Evolutionary conservation across 2,329 filamentous ascomycete genomes (phyloP).

Genomic region (Trichoderma oligosporum): DNA sequence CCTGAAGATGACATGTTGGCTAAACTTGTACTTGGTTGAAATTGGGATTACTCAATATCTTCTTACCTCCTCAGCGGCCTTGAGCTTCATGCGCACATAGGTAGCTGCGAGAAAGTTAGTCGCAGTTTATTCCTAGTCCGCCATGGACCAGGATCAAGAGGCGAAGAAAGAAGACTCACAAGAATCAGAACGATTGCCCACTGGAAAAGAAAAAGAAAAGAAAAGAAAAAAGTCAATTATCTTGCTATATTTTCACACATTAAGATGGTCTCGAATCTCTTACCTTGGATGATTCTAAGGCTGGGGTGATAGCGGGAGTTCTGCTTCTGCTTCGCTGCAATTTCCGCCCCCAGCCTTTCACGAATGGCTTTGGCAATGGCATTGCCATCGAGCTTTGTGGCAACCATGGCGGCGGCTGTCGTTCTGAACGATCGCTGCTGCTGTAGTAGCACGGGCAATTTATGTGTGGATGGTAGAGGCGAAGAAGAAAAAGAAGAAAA

Average conservation of each 20-base stretch:
- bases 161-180: conserved; percentile 45
- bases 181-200: conserved; percentile 89
- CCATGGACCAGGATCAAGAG: neutral
- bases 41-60: neutral
- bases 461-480: conserved; percentile 2
- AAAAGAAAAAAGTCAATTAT: conserved; percentile 21
- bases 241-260: neutral
- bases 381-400: conserved; percentile 90
- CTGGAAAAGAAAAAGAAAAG: conserved; percentile 43
- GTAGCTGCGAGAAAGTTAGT: conserved; percentile 59
- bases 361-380: conserved; percentile 91
- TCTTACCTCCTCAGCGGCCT: conserved; percentile 83
- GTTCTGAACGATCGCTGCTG: conserved; percentile 39
- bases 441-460: conserved; percentile 11
- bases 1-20: conserved; percentile 46
- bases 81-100: conserved; percentile 99
- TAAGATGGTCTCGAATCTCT: conserved; percentile 30
- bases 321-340: conserved; percentile 71
- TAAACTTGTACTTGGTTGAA: neutral
- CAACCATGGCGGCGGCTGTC: conserved; percentile 67
- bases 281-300: conserved; percentile 93
- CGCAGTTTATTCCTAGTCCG: neutral
- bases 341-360: conserved; percentile 73
- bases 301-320: conserved; percentile 87
- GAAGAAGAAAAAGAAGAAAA: neutral